A percentile compares a stretch with the other conserved stretches of the same genome.
Conservation (phyloP, 768 basidiomycete genomes). For the Boletus pseudo-olivaceus region DNA sequence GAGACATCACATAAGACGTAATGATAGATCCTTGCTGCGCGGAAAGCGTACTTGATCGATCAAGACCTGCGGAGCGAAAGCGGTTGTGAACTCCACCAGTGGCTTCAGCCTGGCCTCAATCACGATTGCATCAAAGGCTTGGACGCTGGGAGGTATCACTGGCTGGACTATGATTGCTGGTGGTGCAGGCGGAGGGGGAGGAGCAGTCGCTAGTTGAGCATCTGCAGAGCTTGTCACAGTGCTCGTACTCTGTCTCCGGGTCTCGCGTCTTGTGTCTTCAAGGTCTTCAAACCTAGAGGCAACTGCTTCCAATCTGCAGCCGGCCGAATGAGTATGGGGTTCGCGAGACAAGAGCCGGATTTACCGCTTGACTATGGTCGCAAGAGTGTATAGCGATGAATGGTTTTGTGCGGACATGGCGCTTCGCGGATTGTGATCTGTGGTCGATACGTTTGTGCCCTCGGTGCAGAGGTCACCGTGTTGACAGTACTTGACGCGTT, state of each 20-base stretch:
- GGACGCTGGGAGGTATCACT: slow-evolving; percentile 55
- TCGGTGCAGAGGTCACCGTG: background rate
- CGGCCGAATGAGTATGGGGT: background rate
- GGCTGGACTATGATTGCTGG: slow-evolving; percentile 36
- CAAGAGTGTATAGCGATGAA: slow-evolving; percentile 63
- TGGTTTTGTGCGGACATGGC: slow-evolving; percentile 35
- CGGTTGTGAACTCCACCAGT: slow-evolving; percentile 67
- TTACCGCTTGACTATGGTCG: slow-evolving; percentile 81
- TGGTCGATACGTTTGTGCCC: background rate
- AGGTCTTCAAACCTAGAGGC: slow-evolving; percentile 94
- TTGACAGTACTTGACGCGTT: background rate
- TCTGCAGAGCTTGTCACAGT: slow-evolving; percentile 28
- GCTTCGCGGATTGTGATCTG: background rate
- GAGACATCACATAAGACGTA: slow-evolving; percentile 3
- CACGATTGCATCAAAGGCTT: slow-evolving; percentile 71
- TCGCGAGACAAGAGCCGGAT: slow-evolving; percentile 14
- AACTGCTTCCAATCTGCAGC: slow-evolving; percentile 81
- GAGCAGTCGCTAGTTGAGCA: slow-evolving; percentile 24
- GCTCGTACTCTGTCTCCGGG: slow-evolving; percentile 29
- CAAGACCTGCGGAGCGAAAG: slow-evolving; percentile 65
- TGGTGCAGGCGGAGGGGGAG: slow-evolving; percentile 34
- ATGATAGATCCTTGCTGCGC: background rate
- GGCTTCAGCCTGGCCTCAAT: slow-evolving; percentile 71
- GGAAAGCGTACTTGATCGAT: slow-evolving; percentile 66
- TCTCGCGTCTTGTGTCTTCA: slow-evolving; percentile 45